Evolutionary conservation across 1,139 yeast genomes (phyloP).

Genomic region (Candida sanyaensis): DNA sequence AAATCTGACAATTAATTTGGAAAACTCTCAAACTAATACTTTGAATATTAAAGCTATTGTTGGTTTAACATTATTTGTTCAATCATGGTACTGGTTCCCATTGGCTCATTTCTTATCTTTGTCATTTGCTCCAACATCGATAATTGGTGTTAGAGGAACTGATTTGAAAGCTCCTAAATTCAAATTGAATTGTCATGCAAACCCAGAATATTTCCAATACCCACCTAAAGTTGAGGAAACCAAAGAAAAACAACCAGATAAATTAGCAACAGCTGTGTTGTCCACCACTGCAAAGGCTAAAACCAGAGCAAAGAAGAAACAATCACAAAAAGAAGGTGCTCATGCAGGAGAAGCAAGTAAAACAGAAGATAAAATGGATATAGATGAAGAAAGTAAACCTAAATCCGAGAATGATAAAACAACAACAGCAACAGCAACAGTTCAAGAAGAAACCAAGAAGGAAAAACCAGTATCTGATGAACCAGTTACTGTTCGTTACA

Average conservation of each 20-base stretch:
- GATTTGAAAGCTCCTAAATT: conserved; percentile 89
- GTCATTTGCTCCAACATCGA: conserved; percentile 90
- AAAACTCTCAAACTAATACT: conserved; percentile 88
- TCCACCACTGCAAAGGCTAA: conserved; percentile 93
- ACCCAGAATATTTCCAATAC: conserved; percentile 78
- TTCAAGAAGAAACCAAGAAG: conserved; percentile 20
- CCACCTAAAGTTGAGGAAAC: conserved; percentile 87
- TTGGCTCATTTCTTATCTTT: conserved; percentile 88
- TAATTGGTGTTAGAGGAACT: conserved; percentile 72
- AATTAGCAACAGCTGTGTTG: conserved; percentile 88
- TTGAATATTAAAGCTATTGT: conserved; percentile 89
- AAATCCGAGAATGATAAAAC: conserved; percentile 27
- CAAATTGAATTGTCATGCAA: conserved; percentile 78
- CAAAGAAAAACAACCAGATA: conserved; percentile 83
- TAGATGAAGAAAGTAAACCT: conserved; percentile 26
- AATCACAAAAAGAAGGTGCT: conserved; percentile 51
- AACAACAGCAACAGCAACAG: conserved; percentile 16
- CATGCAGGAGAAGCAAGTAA: conserved; percentile 24
- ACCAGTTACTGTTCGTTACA: conserved; percentile 40
- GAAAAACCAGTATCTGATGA: conserved; percentile 31
- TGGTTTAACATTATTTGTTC: conserved; percentile 86
- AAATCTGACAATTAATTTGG: conserved; percentile 91
- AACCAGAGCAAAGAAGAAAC: conserved; percentile 82
- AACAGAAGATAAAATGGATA: conserved; percentile 32
- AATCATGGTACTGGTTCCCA: conserved; percentile 99